These are phyloP conservation scores for Quercus robur DNA, from an alignment of 306 rosid genomes.

Conservation along the genomic window DNA sequence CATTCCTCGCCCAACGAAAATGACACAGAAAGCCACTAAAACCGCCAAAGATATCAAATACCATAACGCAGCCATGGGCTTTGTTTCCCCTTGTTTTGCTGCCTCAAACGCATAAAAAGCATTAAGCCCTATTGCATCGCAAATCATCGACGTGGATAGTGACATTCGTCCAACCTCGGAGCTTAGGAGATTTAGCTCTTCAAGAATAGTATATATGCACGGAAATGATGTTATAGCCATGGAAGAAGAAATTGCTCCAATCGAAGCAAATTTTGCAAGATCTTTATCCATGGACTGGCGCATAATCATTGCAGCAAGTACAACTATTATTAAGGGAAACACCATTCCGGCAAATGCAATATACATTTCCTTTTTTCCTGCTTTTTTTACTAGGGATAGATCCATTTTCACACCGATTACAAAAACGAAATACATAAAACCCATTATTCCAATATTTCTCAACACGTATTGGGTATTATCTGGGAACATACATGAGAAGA, in stretches of 20 bases:
- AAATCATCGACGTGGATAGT: slow-evolving; percentile 38
- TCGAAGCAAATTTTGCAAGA: slow-evolving; percentile 36
- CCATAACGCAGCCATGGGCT: slow-evolving; percentile 26
- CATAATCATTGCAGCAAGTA: slow-evolving; percentile 24
- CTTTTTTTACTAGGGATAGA: slow-evolving; percentile 14
- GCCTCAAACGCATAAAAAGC: slow-evolving; percentile 42
- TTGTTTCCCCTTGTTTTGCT: slow-evolving; percentile 33
- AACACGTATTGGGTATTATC: slow-evolving; percentile 30
- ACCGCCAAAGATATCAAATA: slow-evolving; percentile 24
- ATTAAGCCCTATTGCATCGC: slow-evolving; percentile 38
- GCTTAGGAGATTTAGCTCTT: slow-evolving; percentile 70
- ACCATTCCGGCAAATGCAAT: slow-evolving; percentile 32
- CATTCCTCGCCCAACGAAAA: slow-evolving; percentile 27
- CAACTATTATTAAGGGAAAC: slow-evolving; percentile 25
- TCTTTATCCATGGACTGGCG: slow-evolving; percentile 54
- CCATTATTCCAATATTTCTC: slow-evolving; percentile 50
- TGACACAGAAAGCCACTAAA: neutral
- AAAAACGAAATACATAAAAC: slow-evolving; percentile 64
- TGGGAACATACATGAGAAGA: slow-evolving; percentile 3
- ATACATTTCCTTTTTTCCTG: slow-evolving; percentile 41
- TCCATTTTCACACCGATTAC: slow-evolving; percentile 71
- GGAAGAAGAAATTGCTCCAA: slow-evolving; percentile 41
- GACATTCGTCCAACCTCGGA: slow-evolving; percentile 63
- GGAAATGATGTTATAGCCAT: slow-evolving; percentile 56
- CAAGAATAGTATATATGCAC: slow-evolving; percentile 33